Evolutionary conservation across 768 basidiomycete species (phyloP).

Genomic region (Russula sp.): DNA sequence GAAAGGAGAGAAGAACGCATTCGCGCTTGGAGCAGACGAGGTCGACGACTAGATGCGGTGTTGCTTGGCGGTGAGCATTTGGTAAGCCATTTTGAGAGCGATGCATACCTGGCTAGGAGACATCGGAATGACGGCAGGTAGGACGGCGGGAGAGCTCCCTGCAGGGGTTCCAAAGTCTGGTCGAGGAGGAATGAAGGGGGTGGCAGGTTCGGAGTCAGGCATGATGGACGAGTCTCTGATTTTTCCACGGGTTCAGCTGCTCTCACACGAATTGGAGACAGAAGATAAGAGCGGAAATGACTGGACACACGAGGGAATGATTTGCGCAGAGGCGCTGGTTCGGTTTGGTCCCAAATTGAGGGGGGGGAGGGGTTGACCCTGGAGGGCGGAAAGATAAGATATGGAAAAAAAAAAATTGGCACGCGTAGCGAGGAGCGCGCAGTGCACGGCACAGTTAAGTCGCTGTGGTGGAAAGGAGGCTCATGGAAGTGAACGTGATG

Average conservation of each 20-base stretch:
- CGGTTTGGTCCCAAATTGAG: not conserved
- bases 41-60: constrained; percentile 20
- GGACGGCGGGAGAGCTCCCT: constrained; percentile 23
- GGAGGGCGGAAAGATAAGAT: constrained; percentile 6
- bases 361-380: not conserved
- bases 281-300: constrained; percentile 8
- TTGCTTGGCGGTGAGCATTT: not conserved
- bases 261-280: constrained; percentile 5
- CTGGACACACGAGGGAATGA: not conserved
- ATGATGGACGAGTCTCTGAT: constrained; percentile 3
- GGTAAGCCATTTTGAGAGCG: not conserved
- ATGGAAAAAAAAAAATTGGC: not conserved
- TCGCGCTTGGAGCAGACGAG: constrained; percentile 18
- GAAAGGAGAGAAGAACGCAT: constrained; percentile 20
- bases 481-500: not conserved
- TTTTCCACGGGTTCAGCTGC: constrained; percentile 20
- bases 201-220: constrained; percentile 23
- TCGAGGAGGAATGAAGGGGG: constrained; percentile 32
- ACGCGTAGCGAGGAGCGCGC: not conserved
- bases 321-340: not conserved
- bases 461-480: not conserved
- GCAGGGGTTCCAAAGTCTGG: constrained; percentile 24
- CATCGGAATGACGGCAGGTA: constrained; percentile 29
- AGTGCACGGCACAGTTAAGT: not conserved
- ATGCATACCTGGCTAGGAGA: constrained; percentile 19